Evolutionary conservation across 1,139 yeast genomes (phyloP), one percentile per base, ranked within the genome.

Genomic region (Candida neerlandica): DNA sequence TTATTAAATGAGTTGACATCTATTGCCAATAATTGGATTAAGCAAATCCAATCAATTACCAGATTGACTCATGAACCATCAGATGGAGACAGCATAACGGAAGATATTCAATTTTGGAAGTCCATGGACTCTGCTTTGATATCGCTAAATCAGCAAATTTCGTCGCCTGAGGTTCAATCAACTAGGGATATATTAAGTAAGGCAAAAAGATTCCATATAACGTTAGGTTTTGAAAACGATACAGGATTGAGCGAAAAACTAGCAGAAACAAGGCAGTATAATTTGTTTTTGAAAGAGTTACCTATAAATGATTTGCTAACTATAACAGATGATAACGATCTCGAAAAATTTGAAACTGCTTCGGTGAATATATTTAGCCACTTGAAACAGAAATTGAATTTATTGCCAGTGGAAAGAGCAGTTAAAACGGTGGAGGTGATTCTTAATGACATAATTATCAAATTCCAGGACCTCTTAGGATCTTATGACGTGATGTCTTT

Each of bases 61-160:
- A 70, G 71, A 32, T 63, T 85, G 41, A 64, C 75, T 26, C 79
- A 78, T 48, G 78, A 78, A 32, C 82, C 89, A 0, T 55, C 67
- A 1, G 83, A 80, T 42, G 91, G 89, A 0, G 71, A 80, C 0
- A 81, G 91, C 0, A 58, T 76, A 5, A 58, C 71, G 0, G 94
- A 88, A 48, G 97, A 92, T 60, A 76, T 87, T 11, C 81, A 78
- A 47, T 92, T 89, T 59, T 92, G 98, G 97, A 71, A 74, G 19
- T 81, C 90, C 0, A 75, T 89, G 74, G 95, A 89, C 58, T 64
- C 69, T 1, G 85, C 91, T 0, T 69, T 92, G 34, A 54, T 61
- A 5, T 73, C 84, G 4, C 74, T 89, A 1, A 80, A 80, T 46
- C 72, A 73, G 1, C 97, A 90, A 62, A 66, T 88, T 2, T 66